Percentiles rank a stretch among this genome's conserved stretches.
Evolutionary conservation across 2,329 filamentous ascomycete genomes (phyloP).

Genomic region (Mycocentrospora acerina): DNA sequence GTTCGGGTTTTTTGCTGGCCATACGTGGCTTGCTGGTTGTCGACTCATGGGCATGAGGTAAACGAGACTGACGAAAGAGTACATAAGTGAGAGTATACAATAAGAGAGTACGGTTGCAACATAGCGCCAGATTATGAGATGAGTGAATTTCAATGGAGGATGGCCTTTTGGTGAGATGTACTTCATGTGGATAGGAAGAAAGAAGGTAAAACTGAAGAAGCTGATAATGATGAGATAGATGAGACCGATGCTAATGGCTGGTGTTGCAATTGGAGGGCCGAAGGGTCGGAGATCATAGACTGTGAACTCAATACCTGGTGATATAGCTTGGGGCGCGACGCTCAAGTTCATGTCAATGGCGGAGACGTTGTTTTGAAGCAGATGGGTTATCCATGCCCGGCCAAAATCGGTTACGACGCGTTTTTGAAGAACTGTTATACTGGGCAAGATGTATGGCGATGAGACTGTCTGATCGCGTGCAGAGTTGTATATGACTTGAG

Average conservation of each 20-base stretch:
- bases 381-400: slow-evolving; percentile 49
- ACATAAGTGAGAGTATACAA: slow-evolving; percentile 62
- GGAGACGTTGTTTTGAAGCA: slow-evolving; percentile 33
- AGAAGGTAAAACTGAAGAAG: slow-evolving; percentile 67
- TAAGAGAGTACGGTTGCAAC: slow-evolving; percentile 59
- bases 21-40: slow-evolving; percentile 46
- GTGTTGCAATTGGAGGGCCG: slow-evolving; percentile 54
- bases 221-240: slow-evolving; percentile 69
- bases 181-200: slow-evolving; percentile 62
- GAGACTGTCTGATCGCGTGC: slow-evolving; percentile 59
- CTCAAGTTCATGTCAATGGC: slow-evolving; percentile 46
- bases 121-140: slow-evolving; percentile 62
- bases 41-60: slow-evolving; percentile 63
- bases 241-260: slow-evolving; percentile 62
- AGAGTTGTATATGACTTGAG: slow-evolving; percentile 59
- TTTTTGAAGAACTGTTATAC: slow-evolving; percentile 49
- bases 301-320: slow-evolving; percentile 58
- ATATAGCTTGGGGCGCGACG: slow-evolving; percentile 54
- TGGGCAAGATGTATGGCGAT: slow-evolving; percentile 55
- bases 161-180: slow-evolving; percentile 58
- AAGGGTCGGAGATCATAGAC: slow-evolving; percentile 62
- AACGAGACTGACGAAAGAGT: slow-evolving; percentile 62
- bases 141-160: slow-evolving; percentile 58
- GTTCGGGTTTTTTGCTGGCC: slow-evolving; percentile 51
- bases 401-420: slow-evolving; percentile 53